Conservation (phyloP, 2,329 filamentous ascomycete species). For the Aspergillus spinulosporus region DNA sequence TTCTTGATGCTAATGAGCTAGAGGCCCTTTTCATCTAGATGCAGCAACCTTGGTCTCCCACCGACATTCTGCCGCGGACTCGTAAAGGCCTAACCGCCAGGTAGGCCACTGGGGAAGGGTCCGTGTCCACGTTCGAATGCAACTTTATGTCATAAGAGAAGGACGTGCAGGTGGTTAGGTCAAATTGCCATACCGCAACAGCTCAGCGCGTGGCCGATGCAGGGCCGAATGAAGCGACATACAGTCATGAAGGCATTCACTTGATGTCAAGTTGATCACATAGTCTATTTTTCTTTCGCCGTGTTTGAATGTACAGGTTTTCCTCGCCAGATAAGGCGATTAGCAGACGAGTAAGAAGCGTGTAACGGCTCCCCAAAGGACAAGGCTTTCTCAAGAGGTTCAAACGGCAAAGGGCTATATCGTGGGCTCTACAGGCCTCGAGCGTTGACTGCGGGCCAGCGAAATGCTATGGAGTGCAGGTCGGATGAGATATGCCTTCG, state of each 20-base stretch:
- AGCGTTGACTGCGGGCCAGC: no score
- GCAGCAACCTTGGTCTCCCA: not conserved
- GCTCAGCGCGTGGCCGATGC: not conserved
- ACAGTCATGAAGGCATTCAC: conserved; percentile 3
- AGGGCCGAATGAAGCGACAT: conserved; percentile 9
- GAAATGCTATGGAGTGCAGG: no score
- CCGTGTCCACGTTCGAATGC: not conserved
- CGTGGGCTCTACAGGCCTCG: no score
- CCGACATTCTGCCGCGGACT: not conserved
- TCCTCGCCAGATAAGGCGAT: no score
- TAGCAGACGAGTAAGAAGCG: no score
- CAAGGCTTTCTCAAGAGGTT: no score
- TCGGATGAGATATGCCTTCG: not conserved
- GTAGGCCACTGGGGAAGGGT: not conserved
- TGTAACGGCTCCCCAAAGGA: no score
- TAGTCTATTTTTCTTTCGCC: conserved; percentile 10
- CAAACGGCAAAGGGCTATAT: no score
- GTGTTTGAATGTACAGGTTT: no score
- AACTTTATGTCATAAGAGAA: not conserved
- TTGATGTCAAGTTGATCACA: conserved; percentile 14
- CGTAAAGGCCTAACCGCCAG: not conserved
- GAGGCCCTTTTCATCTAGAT: not conserved
- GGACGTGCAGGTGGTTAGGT: not conserved
- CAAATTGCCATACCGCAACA: conserved; percentile 3
- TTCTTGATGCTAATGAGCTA: not conserved